phyloP scores from a whole-genome alignment of 352 stramenopile species.

The Pythium sukuiense region DNA sequence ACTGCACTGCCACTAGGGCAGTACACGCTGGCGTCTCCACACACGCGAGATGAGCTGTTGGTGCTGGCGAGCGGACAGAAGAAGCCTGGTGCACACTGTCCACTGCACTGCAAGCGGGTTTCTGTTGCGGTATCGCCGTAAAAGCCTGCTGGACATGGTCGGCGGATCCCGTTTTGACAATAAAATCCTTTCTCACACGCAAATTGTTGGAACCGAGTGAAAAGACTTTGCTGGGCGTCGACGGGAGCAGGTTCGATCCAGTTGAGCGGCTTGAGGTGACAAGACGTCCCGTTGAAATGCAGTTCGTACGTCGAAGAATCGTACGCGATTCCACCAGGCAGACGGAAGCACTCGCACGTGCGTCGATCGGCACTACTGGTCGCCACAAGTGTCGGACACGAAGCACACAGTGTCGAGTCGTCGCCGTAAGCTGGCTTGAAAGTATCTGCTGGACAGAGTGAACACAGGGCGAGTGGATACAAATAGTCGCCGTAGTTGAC shows the following conservation, averaged over 20 bases:
- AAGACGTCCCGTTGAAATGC: conserved; percentile 39
- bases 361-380: conserved; percentile 48
- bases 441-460: conserved; percentile 59
- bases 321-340: conserved; percentile 41
- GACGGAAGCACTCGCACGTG: conserved; percentile 64
- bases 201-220: conserved; percentile 44
- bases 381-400: conserved; percentile 48
- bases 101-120: conserved; percentile 39
- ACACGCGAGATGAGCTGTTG: conserved; percentile 37
- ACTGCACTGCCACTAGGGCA: conserved; percentile 64
- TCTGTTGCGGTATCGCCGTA: conserved; percentile 40
- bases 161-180: conserved; percentile 47
- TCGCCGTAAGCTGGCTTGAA: conserved; percentile 68
- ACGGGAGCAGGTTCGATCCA: conserved; percentile 4
- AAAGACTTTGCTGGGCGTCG: conserved; percentile 34
- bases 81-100: conserved; percentile 46
- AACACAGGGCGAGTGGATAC: conserved; percentile 58
- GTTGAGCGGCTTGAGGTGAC: conserved; percentile 28
- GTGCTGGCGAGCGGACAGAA: conserved; percentile 64
- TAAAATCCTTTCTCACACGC: conserved; percentile 69
- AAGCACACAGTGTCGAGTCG: conserved; percentile 39
- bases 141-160: conserved; percentile 51
- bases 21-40: conserved; percentile 41
- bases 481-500: conserved; percentile 62
- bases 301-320: conserved; percentile 33